Percentiles rank a stretch among this genome's conserved stretches.
These are phyloP conservation scores for Lentithecium fluviatile DNA, from an alignment of 495 filamentous ascomycete species.

Conservation along the genomic window DNA sequence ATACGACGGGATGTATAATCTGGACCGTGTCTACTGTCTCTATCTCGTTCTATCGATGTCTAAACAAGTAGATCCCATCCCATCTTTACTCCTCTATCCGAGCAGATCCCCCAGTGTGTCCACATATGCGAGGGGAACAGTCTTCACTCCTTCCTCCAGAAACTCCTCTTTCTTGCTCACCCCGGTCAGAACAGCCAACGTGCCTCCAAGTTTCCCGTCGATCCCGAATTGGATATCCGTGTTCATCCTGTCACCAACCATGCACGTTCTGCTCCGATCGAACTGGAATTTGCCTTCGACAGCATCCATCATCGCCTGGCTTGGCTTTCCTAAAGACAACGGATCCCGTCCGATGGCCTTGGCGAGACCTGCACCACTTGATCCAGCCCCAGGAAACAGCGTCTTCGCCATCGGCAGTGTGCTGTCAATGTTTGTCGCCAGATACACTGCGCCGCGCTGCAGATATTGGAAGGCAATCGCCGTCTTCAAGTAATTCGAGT, in stretches of 20 bases:
- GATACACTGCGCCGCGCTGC: slow-evolving; percentile 75
- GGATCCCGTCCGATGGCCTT: slow-evolving; percentile 70
- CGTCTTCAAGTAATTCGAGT: slow-evolving; percentile 91
- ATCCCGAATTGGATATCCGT: slow-evolving; percentile 97
- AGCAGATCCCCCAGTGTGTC: slow-evolving; percentile 78
- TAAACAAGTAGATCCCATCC: neutral
- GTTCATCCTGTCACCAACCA: slow-evolving; percentile 92
- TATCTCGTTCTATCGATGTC: slow-evolving; percentile 4
- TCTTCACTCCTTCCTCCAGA: slow-evolving; percentile 57
- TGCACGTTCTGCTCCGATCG: slow-evolving; percentile 80
- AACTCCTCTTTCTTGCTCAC: slow-evolving; percentile 82
- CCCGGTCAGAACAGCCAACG: slow-evolving; percentile 86
- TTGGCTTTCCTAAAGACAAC: slow-evolving; percentile 84
- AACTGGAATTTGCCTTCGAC: slow-evolving; percentile 93
- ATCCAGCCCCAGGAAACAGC: slow-evolving; percentile 90
- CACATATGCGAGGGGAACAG: slow-evolving; percentile 74
- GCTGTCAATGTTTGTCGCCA: slow-evolving; percentile 89
- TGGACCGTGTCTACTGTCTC: slow-evolving; percentile 3
- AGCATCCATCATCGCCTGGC: slow-evolving; percentile 98
- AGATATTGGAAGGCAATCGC: slow-evolving; percentile 83
- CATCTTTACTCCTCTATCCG: slow-evolving; percentile 1
- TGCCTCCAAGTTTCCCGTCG: slow-evolving; percentile 87
- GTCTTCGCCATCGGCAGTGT: slow-evolving; percentile 76
- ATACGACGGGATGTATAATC: too few relatives aligned
- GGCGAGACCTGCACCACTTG: slow-evolving; percentile 73